A percentile compares a stretch with the other conserved stretches of the same genome.
These are phyloP conservation scores for Glycine latifolia DNA, from an alignment of 306 rosid species.

Conservation along the genomic window DNA sequence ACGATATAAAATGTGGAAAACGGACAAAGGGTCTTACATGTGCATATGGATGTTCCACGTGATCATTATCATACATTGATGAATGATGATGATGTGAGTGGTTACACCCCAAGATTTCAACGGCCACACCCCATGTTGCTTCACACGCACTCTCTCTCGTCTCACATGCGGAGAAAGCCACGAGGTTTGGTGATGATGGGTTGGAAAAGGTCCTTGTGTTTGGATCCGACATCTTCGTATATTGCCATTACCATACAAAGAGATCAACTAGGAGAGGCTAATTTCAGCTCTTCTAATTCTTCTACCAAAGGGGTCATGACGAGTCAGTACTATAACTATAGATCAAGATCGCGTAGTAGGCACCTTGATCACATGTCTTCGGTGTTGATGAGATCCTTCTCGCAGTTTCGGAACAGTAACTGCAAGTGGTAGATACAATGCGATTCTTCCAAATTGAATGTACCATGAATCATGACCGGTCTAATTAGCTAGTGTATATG, in stretches of 20 bases:
- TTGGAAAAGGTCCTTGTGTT: constrained; percentile 59
- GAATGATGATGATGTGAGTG: neutral
- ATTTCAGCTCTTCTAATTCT: constrained; percentile 6
- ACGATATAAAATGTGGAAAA: neutral
- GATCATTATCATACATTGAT: neutral
- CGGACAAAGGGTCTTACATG: neutral
- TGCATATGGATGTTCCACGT: neutral
- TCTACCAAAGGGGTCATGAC: neutral
- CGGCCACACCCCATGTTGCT: neutral
- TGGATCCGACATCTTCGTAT: constrained; percentile 49
- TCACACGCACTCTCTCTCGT: constrained; percentile 41
- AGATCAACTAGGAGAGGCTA: constrained; percentile 38
- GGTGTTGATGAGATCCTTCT: constrained; percentile 45
- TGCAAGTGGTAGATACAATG: constrained; percentile 20
- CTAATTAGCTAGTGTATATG: neutral
- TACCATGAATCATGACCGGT: neutral
- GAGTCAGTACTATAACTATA: neutral
- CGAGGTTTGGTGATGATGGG: neutral
- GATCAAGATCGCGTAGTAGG: constrained; percentile 32
- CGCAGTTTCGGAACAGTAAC: constrained; percentile 46
- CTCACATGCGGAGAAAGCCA: constrained; percentile 14
- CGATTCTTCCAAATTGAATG: constrained; percentile 47
- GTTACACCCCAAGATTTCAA: neutral
- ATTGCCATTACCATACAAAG: constrained; percentile 37
- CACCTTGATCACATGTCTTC: constrained; percentile 54